phyloP scores from a whole-genome alignment of 2,329 filamentous ascomycete species.

The Colletotrichum caudatum region DNA sequence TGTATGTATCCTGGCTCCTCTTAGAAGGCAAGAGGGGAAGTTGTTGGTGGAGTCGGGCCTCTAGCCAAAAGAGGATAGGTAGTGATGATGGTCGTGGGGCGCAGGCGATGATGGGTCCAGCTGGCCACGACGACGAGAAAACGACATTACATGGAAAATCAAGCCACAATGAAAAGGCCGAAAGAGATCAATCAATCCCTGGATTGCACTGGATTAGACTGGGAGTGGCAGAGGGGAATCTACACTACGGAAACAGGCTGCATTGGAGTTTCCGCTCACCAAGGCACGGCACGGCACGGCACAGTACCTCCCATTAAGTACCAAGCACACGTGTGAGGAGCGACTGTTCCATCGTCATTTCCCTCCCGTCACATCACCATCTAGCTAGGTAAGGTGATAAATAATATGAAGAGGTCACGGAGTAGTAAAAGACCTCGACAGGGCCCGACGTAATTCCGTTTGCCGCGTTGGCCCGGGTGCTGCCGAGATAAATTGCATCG shows the following conservation, averaged over 20 bases:
- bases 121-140: neutral
- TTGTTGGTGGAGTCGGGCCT: conserved; percentile 25
- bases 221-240: neutral
- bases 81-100: conserved; percentile 28
- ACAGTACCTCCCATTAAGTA: no score
- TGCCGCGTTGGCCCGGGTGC: conserved; percentile 29
- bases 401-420: no score
- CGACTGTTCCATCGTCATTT: neutral
- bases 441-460: conserved; percentile 32
- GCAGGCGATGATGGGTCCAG: conserved; percentile 35
- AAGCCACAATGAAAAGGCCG: neutral
- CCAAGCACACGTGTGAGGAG: neutral
- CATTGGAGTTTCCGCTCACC: no score
- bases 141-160: conserved; percentile 11
- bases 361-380: neutral
- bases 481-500: conserved; percentile 15
- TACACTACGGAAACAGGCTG: no score
- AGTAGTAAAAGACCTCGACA: neutral
- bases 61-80: conserved; percentile 38
- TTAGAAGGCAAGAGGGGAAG: conserved; percentile 20
- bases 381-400: neutral
- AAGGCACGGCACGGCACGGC: no score
- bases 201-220: conserved; percentile 5
- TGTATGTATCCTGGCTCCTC: no score
- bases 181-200: neutral